These are phyloP conservation scores for Podochytrium sp. DNA, from an alignment of 192 early-diverging fungal species.

Conservation along the genomic window DNA sequence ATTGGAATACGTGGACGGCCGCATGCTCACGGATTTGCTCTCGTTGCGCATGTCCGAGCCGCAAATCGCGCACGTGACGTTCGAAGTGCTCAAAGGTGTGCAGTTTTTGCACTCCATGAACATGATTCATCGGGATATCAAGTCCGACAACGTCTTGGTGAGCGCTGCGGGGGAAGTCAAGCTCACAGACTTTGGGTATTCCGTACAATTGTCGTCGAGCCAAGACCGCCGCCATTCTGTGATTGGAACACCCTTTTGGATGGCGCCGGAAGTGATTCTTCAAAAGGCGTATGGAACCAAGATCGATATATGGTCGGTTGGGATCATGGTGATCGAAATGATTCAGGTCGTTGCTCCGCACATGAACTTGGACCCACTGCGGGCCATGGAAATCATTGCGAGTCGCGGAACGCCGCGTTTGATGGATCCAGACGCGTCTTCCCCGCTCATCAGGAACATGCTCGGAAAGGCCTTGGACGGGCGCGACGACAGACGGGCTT, in stretches of 20 bases:
- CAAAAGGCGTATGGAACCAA: conserved; percentile 51
- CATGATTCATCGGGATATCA: conserved; percentile 93
- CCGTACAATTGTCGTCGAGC: conserved; percentile 77
- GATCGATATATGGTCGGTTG: conserved; percentile 62
- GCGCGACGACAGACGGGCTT: conserved; percentile 81
- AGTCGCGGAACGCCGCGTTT: conserved; percentile 91
- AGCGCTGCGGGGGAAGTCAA: conserved; percentile 34
- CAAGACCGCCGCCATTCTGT: conserved; percentile 80
- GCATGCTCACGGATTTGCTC: conserved; percentile 90
- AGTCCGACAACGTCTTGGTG: conserved; percentile 76
- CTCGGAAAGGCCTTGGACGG: conserved; percentile 87
- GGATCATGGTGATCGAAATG: conserved; percentile 64
- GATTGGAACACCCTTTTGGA: conserved; percentile 92
- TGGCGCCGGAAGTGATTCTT: conserved; percentile 34
- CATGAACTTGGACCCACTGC: conserved; percentile 85
- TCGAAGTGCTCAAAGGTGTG: conserved; percentile 67
- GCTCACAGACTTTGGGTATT: conserved; percentile 83
- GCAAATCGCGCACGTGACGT: conserved; percentile 40
- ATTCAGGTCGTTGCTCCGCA: conserved; percentile 60
- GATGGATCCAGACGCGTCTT: conserved; percentile 81
- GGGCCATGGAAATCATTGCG: conserved; percentile 67
- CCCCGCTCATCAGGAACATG: conserved; percentile 83
- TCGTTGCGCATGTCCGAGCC: conserved; percentile 64
- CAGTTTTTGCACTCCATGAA: conserved; percentile 78
- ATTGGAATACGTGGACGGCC: conserved; percentile 96